Evolutionary conservation across 768 basidiomycete genomes (phyloP).

Genomic region (Kwoniella sp.): DNA sequence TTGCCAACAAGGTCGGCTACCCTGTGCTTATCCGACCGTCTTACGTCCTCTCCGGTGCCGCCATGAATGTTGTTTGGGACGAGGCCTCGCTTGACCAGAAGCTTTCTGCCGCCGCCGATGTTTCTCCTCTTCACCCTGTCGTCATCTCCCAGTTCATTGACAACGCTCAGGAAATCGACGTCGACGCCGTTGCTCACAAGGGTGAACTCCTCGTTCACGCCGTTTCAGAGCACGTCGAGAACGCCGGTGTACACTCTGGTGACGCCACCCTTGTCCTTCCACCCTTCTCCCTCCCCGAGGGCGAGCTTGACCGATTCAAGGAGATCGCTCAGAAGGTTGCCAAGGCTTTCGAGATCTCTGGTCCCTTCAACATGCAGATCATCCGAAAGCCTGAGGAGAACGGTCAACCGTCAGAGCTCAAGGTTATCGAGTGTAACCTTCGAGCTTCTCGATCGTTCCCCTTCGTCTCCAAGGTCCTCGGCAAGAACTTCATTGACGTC

Average conservation of each 20-base stretch:
- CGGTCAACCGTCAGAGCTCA: constrained; percentile 68
- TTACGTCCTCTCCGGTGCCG: constrained; percentile 96
- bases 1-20: constrained; percentile 85
- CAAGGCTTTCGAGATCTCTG: constrained; percentile 90
- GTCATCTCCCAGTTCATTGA: constrained; percentile 99
- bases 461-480: constrained; percentile 97
- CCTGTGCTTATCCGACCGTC: constrained; percentile 98
- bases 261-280: constrained; percentile 97
- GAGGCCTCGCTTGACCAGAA: constrained; percentile 86
- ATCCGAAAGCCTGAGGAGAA: constrained; percentile 74
- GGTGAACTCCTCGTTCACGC: constrained; percentile 92
- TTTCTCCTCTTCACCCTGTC: constrained; percentile 95
- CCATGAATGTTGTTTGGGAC: constrained; percentile 98
- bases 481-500: constrained; percentile 93
- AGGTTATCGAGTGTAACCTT: constrained; percentile 98
- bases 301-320: constrained; percentile 85
- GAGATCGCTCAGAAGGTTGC: constrained; percentile 93
- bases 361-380: constrained; percentile 99
- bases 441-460: constrained; percentile 98
- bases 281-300: constrained; percentile 74
- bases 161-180: constrained; percentile 94
- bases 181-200: constrained; percentile 93
- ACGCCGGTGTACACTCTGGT: constrained; percentile 97
- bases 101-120: constrained; percentile 92
- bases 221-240: constrained; percentile 97